A percentile compares a stretch with the other conserved stretches of the same genome.
Conservation (phyloP, 208 protist genomes). For the Trichomonas tenax region DNA sequence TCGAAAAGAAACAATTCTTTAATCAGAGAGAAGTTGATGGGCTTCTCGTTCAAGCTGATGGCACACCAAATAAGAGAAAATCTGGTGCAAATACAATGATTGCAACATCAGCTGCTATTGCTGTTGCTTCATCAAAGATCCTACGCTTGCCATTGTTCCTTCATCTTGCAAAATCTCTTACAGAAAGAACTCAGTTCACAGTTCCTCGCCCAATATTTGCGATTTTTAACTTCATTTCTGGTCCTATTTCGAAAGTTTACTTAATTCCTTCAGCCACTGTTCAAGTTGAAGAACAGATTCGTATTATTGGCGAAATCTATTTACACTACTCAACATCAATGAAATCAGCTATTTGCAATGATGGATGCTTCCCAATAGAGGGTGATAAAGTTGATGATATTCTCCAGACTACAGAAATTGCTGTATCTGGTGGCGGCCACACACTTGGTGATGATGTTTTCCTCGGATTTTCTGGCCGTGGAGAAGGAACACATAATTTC, state of each 20-base stretch:
- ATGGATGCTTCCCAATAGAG: not conserved
- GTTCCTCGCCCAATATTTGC: not conserved
- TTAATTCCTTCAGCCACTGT: not conserved
- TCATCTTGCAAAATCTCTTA: not conserved
- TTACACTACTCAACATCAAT: not conserved
- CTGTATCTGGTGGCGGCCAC: not conserved
- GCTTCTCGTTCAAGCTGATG: not conserved
- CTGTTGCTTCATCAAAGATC: not conserved
- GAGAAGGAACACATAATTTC: not conserved
- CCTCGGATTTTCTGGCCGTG: not conserved
- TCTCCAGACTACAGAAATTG: not conserved
- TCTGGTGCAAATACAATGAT: not conserved
- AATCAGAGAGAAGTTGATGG: not conserved
- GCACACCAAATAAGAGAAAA: not conserved
- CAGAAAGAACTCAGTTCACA: not conserved
- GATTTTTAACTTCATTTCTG: not conserved
- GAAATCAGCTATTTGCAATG: not conserved
- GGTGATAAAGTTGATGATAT: not conserved
- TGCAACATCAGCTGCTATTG: not conserved
- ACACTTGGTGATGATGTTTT: not conserved
- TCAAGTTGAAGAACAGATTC: not conserved
- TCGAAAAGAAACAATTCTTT: not conserved
- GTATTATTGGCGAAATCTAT: not conserved
- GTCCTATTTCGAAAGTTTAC: not conserved
- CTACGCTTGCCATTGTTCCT: not conserved